These are phyloP conservation scores for Clonostachys chloroleuca DNA, from an alignment of 2,329 filamentous ascomycete genomes.

Conservation along the genomic window DNA sequence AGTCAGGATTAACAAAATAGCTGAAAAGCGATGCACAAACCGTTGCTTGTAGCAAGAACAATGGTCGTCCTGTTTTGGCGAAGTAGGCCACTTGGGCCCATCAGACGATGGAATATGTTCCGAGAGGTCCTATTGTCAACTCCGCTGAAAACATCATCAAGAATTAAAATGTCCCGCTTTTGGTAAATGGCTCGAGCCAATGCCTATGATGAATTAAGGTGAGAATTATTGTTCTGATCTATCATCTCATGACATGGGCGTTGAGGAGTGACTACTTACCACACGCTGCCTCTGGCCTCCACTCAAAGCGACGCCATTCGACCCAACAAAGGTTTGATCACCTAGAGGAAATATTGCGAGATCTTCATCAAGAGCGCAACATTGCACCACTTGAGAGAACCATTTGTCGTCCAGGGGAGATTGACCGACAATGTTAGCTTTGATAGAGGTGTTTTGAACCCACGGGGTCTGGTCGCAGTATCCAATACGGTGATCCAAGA, in stretches of 20 bases:
- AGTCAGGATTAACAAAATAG: not conserved
- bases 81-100: constrained; percentile 27
- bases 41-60: constrained; percentile 26
- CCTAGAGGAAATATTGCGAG: constrained; percentile 12
- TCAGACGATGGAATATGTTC: constrained; percentile 29
- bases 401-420: constrained; percentile 14
- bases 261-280: constrained; percentile 8
- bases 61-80: constrained; percentile 17
- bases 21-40: constrained; percentile 6
- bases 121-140: constrained; percentile 34
- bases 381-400: constrained; percentile 21
- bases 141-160: constrained; percentile 33
- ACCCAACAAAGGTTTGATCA: constrained; percentile 16
- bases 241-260: not conserved
- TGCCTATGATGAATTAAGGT: constrained; percentile 10
- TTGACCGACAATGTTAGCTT: constrained; percentile 27
- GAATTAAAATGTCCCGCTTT: constrained; percentile 21
- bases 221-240: not conserved
- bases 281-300: constrained; percentile 26
- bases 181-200: constrained; percentile 25
- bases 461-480: constrained; percentile 39
- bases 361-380: constrained; percentile 25
- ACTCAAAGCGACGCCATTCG: constrained; percentile 25
- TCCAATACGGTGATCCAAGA: constrained; percentile 17
- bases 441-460: constrained; percentile 32